These are phyloP conservation scores for Erysimum pusillum DNA, from an alignment of 441 rosid species.

Conservation along the genomic window DNA sequence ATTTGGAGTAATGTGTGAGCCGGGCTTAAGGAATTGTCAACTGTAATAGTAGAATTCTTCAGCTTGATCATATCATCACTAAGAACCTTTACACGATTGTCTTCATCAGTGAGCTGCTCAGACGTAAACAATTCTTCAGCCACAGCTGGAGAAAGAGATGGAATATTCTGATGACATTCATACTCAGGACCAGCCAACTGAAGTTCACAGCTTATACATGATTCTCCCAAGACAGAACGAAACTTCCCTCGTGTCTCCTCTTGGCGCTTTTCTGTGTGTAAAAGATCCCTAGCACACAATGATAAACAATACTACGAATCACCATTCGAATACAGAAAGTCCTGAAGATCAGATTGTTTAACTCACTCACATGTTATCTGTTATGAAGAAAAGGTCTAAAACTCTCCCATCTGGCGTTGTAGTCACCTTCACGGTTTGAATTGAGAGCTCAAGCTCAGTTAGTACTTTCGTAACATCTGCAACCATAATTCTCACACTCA, in stretches of 20 bases:
- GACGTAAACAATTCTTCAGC: slow-evolving; percentile 67
- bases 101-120: slow-evolving; percentile 62
- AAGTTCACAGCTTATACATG: slow-evolving; percentile 83
- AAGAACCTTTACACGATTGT: slow-evolving; percentile 61
- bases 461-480: slow-evolving; percentile 82
- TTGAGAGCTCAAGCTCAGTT: slow-evolving; percentile 84
- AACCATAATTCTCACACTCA: slow-evolving; percentile 24
- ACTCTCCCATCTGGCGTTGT: slow-evolving; percentile 87
- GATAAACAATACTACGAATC: neutral
- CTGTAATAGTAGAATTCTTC: slow-evolving; percentile 57
- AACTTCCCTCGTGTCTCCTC: slow-evolving; percentile 66
- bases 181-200: slow-evolving; percentile 72
- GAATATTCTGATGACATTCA: slow-evolving; percentile 60
- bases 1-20: slow-evolving; percentile 82
- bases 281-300: slow-evolving; percentile 63
- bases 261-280: slow-evolving; percentile 69
- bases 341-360: neutral
- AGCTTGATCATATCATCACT: slow-evolving; percentile 67
- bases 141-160: slow-evolving; percentile 67
- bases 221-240: slow-evolving; percentile 71
- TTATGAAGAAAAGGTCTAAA: slow-evolving; percentile 85
- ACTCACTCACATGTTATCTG: slow-evolving; percentile 74
- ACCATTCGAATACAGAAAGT: neutral
- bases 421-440: slow-evolving; percentile 83
- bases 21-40: slow-evolving; percentile 82